Conservation (phyloP, 129 eudicot species). For the Silybum marianum region DNA sequence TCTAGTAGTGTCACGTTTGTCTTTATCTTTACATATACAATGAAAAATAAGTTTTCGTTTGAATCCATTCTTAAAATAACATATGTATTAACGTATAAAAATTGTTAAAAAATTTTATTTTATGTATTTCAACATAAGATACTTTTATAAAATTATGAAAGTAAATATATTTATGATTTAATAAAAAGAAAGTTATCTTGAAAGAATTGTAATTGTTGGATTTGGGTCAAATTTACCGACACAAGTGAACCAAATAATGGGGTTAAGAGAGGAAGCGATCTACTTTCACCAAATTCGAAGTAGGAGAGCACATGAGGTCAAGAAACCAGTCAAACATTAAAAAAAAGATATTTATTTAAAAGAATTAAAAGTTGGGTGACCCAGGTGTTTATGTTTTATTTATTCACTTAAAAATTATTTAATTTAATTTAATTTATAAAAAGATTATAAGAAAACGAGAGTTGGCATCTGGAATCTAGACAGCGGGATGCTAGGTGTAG, state of each 20-base stretch:
- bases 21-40: too few species aligned
- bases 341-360: neutral
- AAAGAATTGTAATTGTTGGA: neutral
- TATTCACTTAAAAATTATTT: neutral
- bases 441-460: neutral
- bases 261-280: neutral
- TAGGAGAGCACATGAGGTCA: slow-evolving; percentile 28
- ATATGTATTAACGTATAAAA: too few species aligned
- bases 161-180: too few species aligned
- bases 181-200: too few species aligned
- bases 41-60: too few species aligned
- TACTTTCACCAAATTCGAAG: neutral
- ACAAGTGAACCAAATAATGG: neutral
- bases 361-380: slow-evolving; percentile 30
- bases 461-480: slow-evolving; percentile 40
- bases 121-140: too few species aligned
- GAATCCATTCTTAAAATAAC: too few species aligned
- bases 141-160: too few species aligned
- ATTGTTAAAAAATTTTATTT: too few species aligned
- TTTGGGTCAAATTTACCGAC: neutral
- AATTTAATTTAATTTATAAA: neutral
- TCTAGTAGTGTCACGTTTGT: too few species aligned
- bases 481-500: slow-evolving; percentile 42
- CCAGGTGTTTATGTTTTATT: slow-evolving; percentile 22
- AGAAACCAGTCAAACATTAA: slow-evolving; percentile 23